Percentiles rank a stretch among this genome's conserved stretches.
Evolutionary conservation across 208 protist genomes (phyloP).

Genomic region (Acanthamoeba quina): DNA sequence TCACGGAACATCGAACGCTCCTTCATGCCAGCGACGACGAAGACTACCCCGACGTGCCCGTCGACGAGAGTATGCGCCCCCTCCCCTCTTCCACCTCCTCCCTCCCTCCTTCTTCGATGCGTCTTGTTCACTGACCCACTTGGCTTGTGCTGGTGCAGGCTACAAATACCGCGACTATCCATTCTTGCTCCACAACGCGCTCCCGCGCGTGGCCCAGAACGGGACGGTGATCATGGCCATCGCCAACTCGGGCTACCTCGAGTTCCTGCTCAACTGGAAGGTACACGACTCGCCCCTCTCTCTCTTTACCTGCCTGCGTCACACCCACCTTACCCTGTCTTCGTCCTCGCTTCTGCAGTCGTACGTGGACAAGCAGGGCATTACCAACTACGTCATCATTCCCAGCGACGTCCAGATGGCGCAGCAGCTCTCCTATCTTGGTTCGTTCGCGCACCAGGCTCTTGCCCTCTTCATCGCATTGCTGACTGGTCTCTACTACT

Average conservation of each 20-base stretch:
- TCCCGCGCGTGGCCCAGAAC: conserved; percentile 6
- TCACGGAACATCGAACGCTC: neutral
- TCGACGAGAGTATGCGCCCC: neutral
- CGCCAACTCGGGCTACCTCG: conserved; percentile 28
- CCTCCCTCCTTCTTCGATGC: neutral
- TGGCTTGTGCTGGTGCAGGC: neutral
- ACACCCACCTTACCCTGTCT: neutral
- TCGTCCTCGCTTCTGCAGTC: neutral
- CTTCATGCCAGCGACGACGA: neutral
- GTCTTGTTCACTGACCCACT: neutral
- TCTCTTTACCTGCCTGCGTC: neutral
- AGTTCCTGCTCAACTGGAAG: conserved; percentile 48
- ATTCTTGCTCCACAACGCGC: conserved; percentile 17
- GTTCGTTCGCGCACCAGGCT: neutral
- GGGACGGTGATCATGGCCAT: conserved; percentile 31
- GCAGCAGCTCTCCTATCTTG: conserved; percentile 10
- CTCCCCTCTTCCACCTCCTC: too few species aligned
- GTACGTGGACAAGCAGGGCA: neutral
- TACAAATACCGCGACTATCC: conserved; percentile 22
- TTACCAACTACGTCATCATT: conserved; percentile 28
- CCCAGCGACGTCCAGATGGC: conserved; percentile 10
- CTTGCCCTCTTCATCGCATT: neutral
- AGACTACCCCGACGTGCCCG: neutral
- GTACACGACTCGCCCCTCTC: neutral
- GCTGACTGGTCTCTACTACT: neutral